Percentiles rank a stretch among this genome's conserved stretches.
phyloP scores from a whole-genome alignment of 331 rosid species.

The Acacia concinna region DNA sequence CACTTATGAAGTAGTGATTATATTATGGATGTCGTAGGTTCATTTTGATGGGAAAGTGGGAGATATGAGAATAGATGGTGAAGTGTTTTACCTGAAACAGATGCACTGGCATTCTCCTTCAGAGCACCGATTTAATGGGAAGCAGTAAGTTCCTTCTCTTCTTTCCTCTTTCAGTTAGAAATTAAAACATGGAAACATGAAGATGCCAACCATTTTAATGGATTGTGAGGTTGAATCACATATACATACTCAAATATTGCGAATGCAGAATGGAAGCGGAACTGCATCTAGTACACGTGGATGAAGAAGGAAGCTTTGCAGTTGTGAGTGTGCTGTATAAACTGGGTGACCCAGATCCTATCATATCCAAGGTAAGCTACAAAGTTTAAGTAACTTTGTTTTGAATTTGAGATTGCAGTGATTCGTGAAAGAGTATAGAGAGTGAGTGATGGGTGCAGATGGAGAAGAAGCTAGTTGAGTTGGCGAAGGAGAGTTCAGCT shows the following conservation, averaged over 20 bases:
- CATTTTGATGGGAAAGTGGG: constrained; percentile 54
- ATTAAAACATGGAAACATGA: background rate
- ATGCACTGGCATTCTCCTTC: constrained; percentile 91
- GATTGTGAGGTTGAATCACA: too few relatives aligned
- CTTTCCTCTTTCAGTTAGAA: background rate
- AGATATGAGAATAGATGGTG: constrained; percentile 50
- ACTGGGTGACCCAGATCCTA: constrained; percentile 55
- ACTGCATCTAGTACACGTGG: constrained; percentile 72
- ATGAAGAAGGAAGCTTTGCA: constrained; percentile 46
- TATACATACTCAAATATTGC: background rate
- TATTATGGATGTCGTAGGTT: constrained; percentile 42
- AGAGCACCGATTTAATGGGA: constrained; percentile 65
- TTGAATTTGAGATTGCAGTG: background rate
- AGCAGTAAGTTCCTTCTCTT: constrained; percentile 45
- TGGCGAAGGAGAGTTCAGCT: constrained; percentile 34
- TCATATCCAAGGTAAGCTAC: constrained; percentile 52
- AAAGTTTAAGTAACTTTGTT: background rate
- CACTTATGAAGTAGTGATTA: background rate
- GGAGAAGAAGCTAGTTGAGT: constrained; percentile 43
- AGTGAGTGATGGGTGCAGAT: constrained; percentile 41
- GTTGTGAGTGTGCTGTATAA: constrained; percentile 58
- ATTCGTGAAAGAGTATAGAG: background rate
- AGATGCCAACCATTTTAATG: background rate
- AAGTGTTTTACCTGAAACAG: constrained; percentile 58
- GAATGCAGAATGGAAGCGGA: constrained; percentile 57